Percentiles rank a stretch among this genome's conserved stretches.
Evolutionary conservation across 108 stramenopile species (phyloP).

Genomic region (Cyclotella sp.): DNA sequence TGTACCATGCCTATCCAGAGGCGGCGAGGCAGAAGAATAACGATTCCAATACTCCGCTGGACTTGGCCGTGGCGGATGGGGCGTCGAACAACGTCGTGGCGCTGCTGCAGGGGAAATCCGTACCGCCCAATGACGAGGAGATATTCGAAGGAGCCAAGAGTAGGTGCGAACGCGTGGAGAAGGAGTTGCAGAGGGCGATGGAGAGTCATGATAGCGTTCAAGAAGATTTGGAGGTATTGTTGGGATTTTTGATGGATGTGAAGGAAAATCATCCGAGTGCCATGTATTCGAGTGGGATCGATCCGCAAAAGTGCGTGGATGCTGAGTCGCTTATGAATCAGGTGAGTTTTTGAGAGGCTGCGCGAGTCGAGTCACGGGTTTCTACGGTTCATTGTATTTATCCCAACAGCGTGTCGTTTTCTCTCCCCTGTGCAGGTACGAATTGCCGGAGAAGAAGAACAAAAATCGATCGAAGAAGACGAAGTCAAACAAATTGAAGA

Average conservation of each 20-base stretch:
- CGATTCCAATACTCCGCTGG: conserved; percentile 86
- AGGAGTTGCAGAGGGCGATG: conserved; percentile 73
- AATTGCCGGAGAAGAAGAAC: conserved; percentile 77
- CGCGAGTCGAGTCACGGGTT: not conserved
- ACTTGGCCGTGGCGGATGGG: conserved; percentile 88
- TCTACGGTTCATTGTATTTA: not conserved
- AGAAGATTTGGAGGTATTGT: conserved; percentile 78
- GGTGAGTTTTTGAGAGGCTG: conserved; percentile 44
- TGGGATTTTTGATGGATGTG: conserved; percentile 79
- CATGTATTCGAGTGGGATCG: conserved; percentile 68
- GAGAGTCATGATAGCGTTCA: conserved; percentile 64
- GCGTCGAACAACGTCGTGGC: conserved; percentile 83
- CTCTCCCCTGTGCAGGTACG: conserved; percentile 51
- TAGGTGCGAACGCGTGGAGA: conserved; percentile 79
- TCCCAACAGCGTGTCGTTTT: not conserved
- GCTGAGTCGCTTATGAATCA: conserved; percentile 78
- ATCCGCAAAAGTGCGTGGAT: conserved; percentile 43
- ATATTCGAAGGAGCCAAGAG: conserved; percentile 72
- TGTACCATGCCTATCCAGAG: conserved; percentile 86
- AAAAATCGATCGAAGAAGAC: conserved; percentile 73
- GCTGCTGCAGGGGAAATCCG: conserved; percentile 78
- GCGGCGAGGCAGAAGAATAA: conserved; percentile 87
- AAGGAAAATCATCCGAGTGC: conserved; percentile 78
- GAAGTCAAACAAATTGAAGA: conserved; percentile 85
- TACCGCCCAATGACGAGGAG: conserved; percentile 86